Conservation (phyloP, 768 basidiomycete species). For the Lactarius sanguifluus region DNA sequence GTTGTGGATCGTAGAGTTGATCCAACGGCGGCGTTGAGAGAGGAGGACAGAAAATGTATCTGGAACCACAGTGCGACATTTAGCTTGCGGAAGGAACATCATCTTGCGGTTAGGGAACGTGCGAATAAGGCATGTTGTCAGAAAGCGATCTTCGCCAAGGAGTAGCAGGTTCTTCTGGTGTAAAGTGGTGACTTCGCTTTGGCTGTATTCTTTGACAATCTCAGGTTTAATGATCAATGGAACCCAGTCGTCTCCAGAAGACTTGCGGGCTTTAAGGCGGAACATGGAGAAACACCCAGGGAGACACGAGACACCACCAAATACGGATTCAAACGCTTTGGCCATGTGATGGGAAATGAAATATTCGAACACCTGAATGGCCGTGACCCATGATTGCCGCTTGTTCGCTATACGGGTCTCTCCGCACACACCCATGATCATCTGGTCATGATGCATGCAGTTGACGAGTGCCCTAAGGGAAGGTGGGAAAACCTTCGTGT, state of each 20-base stretch:
- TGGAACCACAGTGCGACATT: slow-evolving; percentile 92
- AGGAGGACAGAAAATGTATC: slow-evolving; percentile 92
- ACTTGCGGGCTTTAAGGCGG: slow-evolving; percentile 88
- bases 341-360: slow-evolving; percentile 99
- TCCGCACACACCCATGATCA: slow-evolving; percentile 99
- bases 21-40: slow-evolving; percentile 98
- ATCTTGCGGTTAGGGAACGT: slow-evolving; percentile 99
- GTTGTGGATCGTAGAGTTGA: slow-evolving; percentile 99
- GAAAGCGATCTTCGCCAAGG: slow-evolving; percentile 97
- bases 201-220: slow-evolving; percentile 96
- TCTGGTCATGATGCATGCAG: slow-evolving; percentile 97
- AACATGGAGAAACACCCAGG: slow-evolving; percentile 99
- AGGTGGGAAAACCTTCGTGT: slow-evolving; percentile 92
- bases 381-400: slow-evolving; percentile 96
- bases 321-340: slow-evolving; percentile 98
- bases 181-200: slow-evolving; percentile 87
- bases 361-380: slow-evolving; percentile 98
- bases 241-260: slow-evolving; percentile 92
- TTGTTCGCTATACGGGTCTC: slow-evolving; percentile 99
- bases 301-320: slow-evolving; percentile 98
- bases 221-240: slow-evolving; percentile 96
- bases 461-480: slow-evolving; percentile 92
- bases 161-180: slow-evolving; percentile 98
- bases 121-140: slow-evolving; percentile 93
- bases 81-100: slow-evolving; percentile 98